Evolutionary conservation across 371 early-diverging fungal genomes (phyloP).

Genomic region (Rhizopus sp.): DNA sequence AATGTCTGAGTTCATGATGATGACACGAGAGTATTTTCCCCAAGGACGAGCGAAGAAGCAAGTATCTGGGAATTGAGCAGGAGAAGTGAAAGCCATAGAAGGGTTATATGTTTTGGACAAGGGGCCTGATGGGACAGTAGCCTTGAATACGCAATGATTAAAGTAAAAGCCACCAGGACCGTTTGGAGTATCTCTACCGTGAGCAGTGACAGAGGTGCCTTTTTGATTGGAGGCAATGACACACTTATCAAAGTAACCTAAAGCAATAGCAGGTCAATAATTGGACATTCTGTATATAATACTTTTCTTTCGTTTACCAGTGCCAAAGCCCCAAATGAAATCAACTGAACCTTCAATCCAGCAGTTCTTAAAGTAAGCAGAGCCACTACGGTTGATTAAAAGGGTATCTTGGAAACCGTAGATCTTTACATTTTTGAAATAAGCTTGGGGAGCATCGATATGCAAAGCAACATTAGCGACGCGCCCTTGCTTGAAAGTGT

Average conservation of each 20-base stretch:
- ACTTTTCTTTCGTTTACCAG: conserved; percentile 1
- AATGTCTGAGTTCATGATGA: conserved; percentile 27
- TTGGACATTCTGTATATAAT: background rate
- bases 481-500: conserved; percentile 13
- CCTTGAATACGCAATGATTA: conserved; percentile 10
- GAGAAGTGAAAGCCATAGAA: conserved; percentile 11
- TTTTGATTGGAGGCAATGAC: conserved; percentile 27
- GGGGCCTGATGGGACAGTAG: conserved; percentile 18
- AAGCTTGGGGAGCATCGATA: conserved; percentile 20
- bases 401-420: conserved; percentile 42
- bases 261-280: background rate
- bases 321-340: conserved; percentile 35
- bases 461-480: conserved; percentile 20
- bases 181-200: conserved; percentile 14
- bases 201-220: conserved; percentile 23
- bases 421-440: conserved; percentile 25
- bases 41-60: conserved; percentile 33
- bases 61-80: conserved; percentile 6
- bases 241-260: conserved; percentile 30
- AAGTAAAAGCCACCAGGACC: conserved; percentile 21
- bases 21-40: conserved; percentile 32
- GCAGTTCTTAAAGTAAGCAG: conserved; percentile 31
- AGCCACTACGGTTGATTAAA: conserved; percentile 23
- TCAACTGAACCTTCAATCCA: conserved; percentile 40
- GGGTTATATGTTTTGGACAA: conserved; percentile 8